Base-by-base conservation (phyloP, 495 filamentous ascomycete species). In the Annulohypoxylon stygium region DNA sequence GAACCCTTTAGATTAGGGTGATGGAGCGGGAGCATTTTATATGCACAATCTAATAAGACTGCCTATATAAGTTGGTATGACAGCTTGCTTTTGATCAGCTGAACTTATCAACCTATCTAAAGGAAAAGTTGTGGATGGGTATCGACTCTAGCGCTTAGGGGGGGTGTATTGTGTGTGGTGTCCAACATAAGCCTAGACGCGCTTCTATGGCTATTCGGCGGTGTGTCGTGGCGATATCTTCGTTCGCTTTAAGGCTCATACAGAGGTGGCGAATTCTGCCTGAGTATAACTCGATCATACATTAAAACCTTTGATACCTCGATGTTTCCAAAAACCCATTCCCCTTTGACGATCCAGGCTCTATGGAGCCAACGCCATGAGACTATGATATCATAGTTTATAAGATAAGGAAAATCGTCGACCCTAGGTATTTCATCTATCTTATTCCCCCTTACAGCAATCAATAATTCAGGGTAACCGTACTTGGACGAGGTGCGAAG, bases 201-300 rank as follows among this genome's bases (percentile, higher is more conserved):
- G 25, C 8, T 16, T 2, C 10, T 16, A 34, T 34, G 26, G 26
- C 51, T 34, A 20, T n/a, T 9, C 3, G 14, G 57, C 23, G 48
- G 34, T 54, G 61, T 54, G 45, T 54, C 43, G 50, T 58, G 51
- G 37, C 50, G 7, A 66, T 8, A 41, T 58, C 11, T 8, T 37
- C 36, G 3, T 25, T 51, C 12, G 18, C 8, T 34, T n/a, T 47
- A 47, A 66, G 9, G 43, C 39, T 43, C 26, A 11, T 51, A 8
- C 14, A 41, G 4, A 39, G n/a, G 41, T 51, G 51, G 41, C 53
- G 11, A 36, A 10, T 26, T 33, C 30, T 33, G 4, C 20, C 43
- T 9, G 6, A 16, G 12, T 39, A 11, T 14, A 3, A n/a, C 23
- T 11, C n/a, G 39, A 12, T n/a, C 18, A 3, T 58, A 26, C 23